These are phyloP conservation scores for Xerocomus nothofagi DNA, from an alignment of 1,284 basidiomycete genomes.

Conservation along the genomic window DNA sequence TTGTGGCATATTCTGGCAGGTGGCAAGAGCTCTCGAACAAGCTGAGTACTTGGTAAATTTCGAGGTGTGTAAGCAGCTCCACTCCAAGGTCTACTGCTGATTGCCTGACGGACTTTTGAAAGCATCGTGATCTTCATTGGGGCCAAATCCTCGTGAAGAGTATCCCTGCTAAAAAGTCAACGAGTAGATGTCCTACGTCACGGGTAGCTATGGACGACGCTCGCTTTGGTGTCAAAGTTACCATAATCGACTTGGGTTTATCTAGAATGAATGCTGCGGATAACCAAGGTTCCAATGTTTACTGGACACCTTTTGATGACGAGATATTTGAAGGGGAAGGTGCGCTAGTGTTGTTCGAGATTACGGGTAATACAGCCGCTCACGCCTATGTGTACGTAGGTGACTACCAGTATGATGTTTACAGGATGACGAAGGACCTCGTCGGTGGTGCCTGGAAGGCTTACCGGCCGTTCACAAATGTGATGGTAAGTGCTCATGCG, in stretches of 20 bases:
- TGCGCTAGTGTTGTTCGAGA: slow-evolving; percentile 30
- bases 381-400: slow-evolving; percentile 45
- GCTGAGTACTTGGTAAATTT: slow-evolving; percentile 83
- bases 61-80: slow-evolving; percentile 59
- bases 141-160: slow-evolving; percentile 91
- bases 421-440: slow-evolving; percentile 79
- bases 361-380: neutral
- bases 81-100: neutral
- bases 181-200: slow-evolving; percentile 31
- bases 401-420: slow-evolving; percentile 94
- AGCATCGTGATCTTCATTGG: slow-evolving; percentile 98
- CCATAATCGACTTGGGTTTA: slow-evolving; percentile 93
- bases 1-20: slow-evolving; percentile 88
- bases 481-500: slow-evolving; percentile 63
- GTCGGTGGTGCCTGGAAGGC: slow-evolving; percentile 66
- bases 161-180: slow-evolving; percentile 31
- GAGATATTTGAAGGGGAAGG: slow-evolving; percentile 86
- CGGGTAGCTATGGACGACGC: slow-evolving; percentile 58
- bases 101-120: slow-evolving; percentile 12
- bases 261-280: slow-evolving; percentile 73
- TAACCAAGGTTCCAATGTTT: slow-evolving; percentile 43
- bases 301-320: slow-evolving; percentile 78
- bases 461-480: slow-evolving; percentile 82
- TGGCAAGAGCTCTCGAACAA: slow-evolving; percentile 69
- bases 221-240: slow-evolving; percentile 66